Percentiles rank a stretch among this genome's conserved stretches.
phyloP scores from a whole-genome alignment of 176 grass and related monocot species.

The Miscanthus lutarioriparius region DNA sequence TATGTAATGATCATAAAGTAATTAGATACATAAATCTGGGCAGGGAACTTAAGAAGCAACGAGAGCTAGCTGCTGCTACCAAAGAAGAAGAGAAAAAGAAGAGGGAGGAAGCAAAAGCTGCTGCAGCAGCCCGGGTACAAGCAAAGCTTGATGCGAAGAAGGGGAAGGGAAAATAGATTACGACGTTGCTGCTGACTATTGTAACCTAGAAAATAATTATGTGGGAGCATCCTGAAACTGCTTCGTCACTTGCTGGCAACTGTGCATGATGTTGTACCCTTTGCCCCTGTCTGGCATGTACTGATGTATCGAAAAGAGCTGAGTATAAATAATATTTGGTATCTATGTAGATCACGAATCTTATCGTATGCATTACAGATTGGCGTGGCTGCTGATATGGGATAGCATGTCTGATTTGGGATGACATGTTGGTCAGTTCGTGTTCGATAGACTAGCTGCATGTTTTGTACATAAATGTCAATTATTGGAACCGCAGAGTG shows the following conservation, averaged over 20 bases:
- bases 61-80: constrained; percentile 63
- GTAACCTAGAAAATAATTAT: constrained; percentile 52
- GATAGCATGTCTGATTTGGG: background rate
- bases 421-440: background rate
- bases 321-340: background rate
- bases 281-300: background rate
- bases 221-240: background rate
- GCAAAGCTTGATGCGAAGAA: constrained; percentile 96
- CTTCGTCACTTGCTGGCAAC: constrained; percentile 9
- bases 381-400: background rate
- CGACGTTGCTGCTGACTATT: background rate
- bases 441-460: background rate
- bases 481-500: background rate
- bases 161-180: constrained; percentile 64
- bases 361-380: background rate
- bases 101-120: constrained; percentile 90
- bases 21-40: constrained; percentile 10
- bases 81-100: constrained; percentile 98
- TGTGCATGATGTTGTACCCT: background rate
- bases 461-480: background rate
- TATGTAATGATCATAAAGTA: background rate
- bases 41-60: constrained; percentile 88
- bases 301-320: background rate
- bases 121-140: constrained; percentile 80
- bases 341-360: background rate